A percentile compares a stretch with the other conserved stretches of the same genome.
Conservation (phyloP, 768 basidiomycete genomes). For the Mycena capillaripes region DNA sequence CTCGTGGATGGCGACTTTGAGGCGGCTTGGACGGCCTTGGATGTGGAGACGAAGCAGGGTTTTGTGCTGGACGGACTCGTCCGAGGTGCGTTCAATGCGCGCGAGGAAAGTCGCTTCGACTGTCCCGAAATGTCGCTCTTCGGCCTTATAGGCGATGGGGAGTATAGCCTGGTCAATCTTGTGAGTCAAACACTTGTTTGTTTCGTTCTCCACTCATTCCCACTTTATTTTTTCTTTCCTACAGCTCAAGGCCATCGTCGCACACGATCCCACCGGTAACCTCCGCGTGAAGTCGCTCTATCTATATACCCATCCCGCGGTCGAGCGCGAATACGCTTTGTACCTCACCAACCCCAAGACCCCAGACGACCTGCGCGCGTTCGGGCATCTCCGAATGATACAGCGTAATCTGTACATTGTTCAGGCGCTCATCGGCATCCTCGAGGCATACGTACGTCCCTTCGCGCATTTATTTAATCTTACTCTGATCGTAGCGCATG, state of each 20-base stretch:
- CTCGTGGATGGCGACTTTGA: slow-evolving; percentile 9
- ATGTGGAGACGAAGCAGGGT: background rate
- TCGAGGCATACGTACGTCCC: slow-evolving; percentile 21
- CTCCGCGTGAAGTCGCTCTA: slow-evolving; percentile 8
- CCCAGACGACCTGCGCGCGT: slow-evolving; percentile 4
- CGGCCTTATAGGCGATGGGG: background rate
- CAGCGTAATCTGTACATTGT: slow-evolving; percentile 19
- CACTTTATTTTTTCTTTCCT: background rate
- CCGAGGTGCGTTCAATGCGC: slow-evolving; percentile 9
- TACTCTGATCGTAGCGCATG: background rate
- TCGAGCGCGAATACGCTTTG: background rate
- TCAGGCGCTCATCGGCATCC: background rate
- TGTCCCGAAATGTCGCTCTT: slow-evolving; percentile 24
- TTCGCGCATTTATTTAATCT: no score
- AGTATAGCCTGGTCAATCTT: slow-evolving; percentile 12
- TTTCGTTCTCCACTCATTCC: no score
- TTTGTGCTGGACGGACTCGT: slow-evolving; percentile 9
- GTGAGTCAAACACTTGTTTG: background rate
- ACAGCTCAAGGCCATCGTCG: slow-evolving; percentile 19
- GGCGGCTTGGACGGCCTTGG: slow-evolving; percentile 3
- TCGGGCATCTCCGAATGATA: slow-evolving; percentile 1
- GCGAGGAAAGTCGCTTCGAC: slow-evolving; percentile 15
- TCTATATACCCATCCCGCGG: background rate
- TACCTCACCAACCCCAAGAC: background rate
- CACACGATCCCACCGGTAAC: slow-evolving; percentile 18